Conservation (phyloP, 371 early-diverging fungal species). For the Lichtheimia ornata region DNA sequence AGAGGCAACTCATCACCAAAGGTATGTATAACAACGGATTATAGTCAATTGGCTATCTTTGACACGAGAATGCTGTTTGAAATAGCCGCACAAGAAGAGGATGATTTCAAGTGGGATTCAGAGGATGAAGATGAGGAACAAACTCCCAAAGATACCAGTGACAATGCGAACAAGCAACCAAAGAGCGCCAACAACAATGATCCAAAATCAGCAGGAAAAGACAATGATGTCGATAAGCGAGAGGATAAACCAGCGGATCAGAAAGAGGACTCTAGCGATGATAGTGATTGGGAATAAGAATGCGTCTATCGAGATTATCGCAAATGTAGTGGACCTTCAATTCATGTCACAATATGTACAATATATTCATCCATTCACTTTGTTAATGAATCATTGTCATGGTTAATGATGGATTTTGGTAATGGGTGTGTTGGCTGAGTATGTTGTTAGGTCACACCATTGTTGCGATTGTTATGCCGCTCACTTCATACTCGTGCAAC, state of each 20-base stretch:
- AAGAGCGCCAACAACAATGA: neutral
- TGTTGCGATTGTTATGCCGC: no score
- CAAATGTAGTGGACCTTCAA: no score
- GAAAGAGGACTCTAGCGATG: constrained; percentile 34
- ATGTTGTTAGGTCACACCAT: no score
- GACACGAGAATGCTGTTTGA: neutral
- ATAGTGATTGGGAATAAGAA: constrained; percentile 47
- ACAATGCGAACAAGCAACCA: neutral
- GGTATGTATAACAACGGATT: constrained; percentile 8
- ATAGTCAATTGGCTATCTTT: no score
- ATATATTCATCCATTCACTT: no score
- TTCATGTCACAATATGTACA: no score
- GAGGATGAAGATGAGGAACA: constrained; percentile 43
- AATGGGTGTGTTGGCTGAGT: no score
- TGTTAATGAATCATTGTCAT: no score
- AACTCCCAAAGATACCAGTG: neutral
- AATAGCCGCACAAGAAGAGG: constrained; percentile 30
- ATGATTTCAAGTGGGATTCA: constrained; percentile 53
- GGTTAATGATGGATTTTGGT: no score
- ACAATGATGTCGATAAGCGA: neutral
- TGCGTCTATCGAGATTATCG: no score
- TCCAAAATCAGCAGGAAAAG: neutral
- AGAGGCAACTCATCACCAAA: constrained; percentile 43
- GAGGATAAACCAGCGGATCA: constrained; percentile 2
- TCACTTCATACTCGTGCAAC: no score